phyloP scores from a whole-genome alignment of 768 basidiomycete species.

The Mycena pura region DNA sequence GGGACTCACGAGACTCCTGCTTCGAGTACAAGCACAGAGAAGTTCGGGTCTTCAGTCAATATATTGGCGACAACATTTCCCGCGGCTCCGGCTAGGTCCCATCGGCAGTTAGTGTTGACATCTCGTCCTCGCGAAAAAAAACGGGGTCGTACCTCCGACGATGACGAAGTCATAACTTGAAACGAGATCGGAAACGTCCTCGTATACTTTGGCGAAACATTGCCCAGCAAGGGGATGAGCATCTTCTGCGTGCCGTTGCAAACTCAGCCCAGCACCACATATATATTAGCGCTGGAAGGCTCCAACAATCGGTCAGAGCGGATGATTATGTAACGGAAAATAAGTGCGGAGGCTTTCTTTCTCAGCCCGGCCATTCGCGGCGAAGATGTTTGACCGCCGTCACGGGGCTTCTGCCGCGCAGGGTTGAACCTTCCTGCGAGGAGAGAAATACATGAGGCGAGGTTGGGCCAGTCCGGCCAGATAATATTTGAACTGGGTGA shows the following conservation, averaged over 20 bases:
- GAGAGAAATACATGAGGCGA: not conserved
- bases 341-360: not conserved
- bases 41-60: too few species aligned
- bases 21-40: too few species aligned
- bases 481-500: not conserved
- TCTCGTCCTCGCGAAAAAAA: not conserved
- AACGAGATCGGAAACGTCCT: not conserved
- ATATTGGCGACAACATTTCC: constrained; percentile 35
- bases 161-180: not conserved
- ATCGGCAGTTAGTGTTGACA: not conserved
- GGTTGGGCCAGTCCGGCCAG: not conserved
- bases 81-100: constrained; percentile 32
- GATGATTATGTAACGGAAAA: not conserved
- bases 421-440: not conserved
- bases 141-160: not conserved
- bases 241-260: not conserved
- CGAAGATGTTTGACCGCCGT: not conserved
- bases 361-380: not conserved
- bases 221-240: not conserved
- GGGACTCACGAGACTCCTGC: too few species aligned
- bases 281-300: not conserved
- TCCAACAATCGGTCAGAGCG: not conserved
- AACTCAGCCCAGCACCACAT: not conserved
- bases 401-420: not conserved
- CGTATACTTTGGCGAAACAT: not conserved